phyloP scores from a whole-genome alignment of 805 yeast species.

The Lachancea cidri region DNA sequence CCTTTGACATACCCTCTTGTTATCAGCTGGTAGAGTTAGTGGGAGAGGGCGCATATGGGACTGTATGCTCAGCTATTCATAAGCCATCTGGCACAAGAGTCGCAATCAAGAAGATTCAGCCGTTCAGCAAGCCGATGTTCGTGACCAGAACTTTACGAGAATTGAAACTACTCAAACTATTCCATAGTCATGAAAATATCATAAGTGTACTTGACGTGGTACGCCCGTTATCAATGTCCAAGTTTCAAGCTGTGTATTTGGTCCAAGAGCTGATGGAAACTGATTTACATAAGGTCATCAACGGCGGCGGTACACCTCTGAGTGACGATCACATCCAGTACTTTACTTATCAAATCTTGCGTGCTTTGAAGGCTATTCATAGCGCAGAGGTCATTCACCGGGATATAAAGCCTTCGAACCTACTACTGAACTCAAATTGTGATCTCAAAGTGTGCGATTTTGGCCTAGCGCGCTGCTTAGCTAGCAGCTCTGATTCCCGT shows the following conservation, averaged over 20 bases:
- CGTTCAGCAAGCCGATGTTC: slow-evolving; percentile 59
- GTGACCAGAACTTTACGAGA: slow-evolving; percentile 70
- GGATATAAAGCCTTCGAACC: slow-evolving; percentile 71
- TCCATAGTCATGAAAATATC: slow-evolving; percentile 67
- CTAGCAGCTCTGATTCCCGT: slow-evolving; percentile 36
- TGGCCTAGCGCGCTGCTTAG: slow-evolving; percentile 60
- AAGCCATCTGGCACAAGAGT: slow-evolving; percentile 56
- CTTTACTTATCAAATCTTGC: slow-evolving; percentile 61
- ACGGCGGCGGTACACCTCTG: slow-evolving; percentile 30
- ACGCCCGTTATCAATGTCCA: slow-evolving; percentile 52
- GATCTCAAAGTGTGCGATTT: slow-evolving; percentile 76
- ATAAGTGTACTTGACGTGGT: slow-evolving; percentile 62
- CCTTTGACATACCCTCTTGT: slow-evolving; percentile 59
- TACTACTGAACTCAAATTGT: slow-evolving; percentile 62
- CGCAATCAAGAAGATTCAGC: slow-evolving; percentile 74
- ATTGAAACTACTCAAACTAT: slow-evolving; percentile 56
- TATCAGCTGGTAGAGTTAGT: slow-evolving; percentile 55
- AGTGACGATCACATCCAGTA: slow-evolving; percentile 67
- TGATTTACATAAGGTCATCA: slow-evolving; percentile 60
- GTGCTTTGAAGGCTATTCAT: slow-evolving; percentile 68
- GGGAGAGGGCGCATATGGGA: slow-evolving; percentile 82
- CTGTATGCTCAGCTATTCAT: slow-evolving; percentile 67
- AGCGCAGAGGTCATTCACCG: slow-evolving; percentile 70
- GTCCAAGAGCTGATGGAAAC: slow-evolving; percentile 77
- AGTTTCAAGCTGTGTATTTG: slow-evolving; percentile 65